phyloP scores from a whole-genome alignment of 2,329 filamentous ascomycete genomes.

The Aspergillus eucalypticola region DNA sequence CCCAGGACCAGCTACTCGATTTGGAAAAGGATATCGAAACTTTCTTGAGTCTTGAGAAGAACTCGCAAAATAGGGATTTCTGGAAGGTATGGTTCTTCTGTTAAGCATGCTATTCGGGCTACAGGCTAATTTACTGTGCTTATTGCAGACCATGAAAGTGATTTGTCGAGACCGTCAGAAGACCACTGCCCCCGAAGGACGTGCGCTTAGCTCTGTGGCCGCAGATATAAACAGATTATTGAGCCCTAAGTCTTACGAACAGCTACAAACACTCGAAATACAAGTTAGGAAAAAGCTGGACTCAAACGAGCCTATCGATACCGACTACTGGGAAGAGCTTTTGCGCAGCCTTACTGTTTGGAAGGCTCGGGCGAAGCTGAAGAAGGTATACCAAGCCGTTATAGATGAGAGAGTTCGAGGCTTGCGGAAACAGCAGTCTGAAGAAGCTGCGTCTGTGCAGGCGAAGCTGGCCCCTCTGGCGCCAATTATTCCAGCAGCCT shows the following conservation, averaged over 20 bases:
- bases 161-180: slow-evolving; percentile 78
- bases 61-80: slow-evolving; percentile 76
- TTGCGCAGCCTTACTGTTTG: slow-evolving; percentile 80
- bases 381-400: slow-evolving; percentile 74
- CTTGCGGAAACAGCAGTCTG: slow-evolving; percentile 66
- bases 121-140: slow-evolving; percentile 12
- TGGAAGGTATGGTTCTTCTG: slow-evolving; percentile 64
- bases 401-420: slow-evolving; percentile 67
- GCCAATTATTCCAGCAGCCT: slow-evolving; percentile 31
- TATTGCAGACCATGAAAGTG: slow-evolving; percentile 69
- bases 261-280: slow-evolving; percentile 80
- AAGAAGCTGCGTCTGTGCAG: slow-evolving; percentile 62
- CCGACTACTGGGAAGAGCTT: slow-evolving; percentile 96
- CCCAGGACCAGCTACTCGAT: slow-evolving; percentile 67
- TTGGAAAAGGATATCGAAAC: slow-evolving; percentile 79
- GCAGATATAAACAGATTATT: slow-evolving; percentile 87
- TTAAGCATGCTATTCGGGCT: not conserved
- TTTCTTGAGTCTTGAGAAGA: slow-evolving; percentile 79
- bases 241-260: slow-evolving; percentile 78
- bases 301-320: slow-evolving; percentile 89
- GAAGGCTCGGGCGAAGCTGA: slow-evolving; percentile 86
- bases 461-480: slow-evolving; percentile 56
- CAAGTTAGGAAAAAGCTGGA: slow-evolving; percentile 85
- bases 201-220: slow-evolving; percentile 78
- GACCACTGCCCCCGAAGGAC: slow-evolving; percentile 65